Evolutionary conservation across 2,329 filamentous ascomycete species (phyloP), one percentile per base, ranked within the genome.

Genomic region (Fusarium hostae): DNA sequence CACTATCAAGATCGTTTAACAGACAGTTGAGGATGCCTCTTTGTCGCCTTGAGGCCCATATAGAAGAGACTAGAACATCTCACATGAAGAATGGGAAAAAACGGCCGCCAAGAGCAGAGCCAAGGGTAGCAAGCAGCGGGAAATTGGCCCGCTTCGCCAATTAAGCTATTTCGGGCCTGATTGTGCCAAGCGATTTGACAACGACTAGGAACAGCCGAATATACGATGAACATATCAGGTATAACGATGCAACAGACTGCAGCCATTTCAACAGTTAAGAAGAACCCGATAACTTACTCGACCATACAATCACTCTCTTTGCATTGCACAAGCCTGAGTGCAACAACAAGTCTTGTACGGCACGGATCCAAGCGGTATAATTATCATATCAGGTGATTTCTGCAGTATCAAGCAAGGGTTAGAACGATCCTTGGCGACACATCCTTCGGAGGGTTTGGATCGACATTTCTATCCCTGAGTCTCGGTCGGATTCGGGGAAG

Each of bases 21-120:
- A 9, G 15, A 9, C 0, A 48, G 28, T 22, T 32, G 7, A 48
- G 15, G 2, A 18, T 9, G 0, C 9, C 4, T 26, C 0, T 35
- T 20, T 4, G 5, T 35, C 4, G 6, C 1, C 12, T 20, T 6
- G 7, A 34, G 13, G 30, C 24, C n/a, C 11, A 26, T 35, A 11
- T 7, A 51, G 18, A 51, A 11, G 22, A 20, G 13, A 9, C 18
- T n/a, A 4, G 2, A 39, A 39, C 35, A 6, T 11, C 15, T 15
- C 15, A 12, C 10, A n/a, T 6, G 10, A 40, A 13, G 37, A 40
- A 40, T 26, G 22, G 48, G 15, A 22, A 15, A 35, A n/a, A 12
- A 18, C 20, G 12, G 48, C 8, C 7, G 13, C 50, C 34, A 40
- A 30, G 50, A 13, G 24, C 20, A 20, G 34, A 28, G 10, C 20